A percentile compares a stretch with the other conserved stretches of the same genome.
Conservation (phyloP, 1,139 yeast genomes). For the Geotrichum restrictum region DNA sequence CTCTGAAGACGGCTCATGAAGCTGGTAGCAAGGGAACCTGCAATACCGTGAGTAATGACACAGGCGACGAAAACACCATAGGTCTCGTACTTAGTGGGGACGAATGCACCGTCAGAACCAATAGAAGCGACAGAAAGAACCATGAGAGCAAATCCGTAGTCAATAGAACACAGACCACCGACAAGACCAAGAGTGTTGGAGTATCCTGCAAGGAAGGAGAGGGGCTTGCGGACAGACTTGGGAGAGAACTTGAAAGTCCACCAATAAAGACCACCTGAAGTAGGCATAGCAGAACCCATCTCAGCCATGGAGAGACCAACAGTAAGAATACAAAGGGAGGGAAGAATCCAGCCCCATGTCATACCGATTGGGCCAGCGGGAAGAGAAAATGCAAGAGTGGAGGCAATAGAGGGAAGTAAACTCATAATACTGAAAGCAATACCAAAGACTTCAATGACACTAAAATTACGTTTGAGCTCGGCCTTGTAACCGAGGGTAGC, state of each 20-base stretch:
- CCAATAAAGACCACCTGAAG: conserved; percentile 59
- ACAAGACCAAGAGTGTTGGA: conserved; percentile 57
- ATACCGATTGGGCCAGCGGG: conserved; percentile 59
- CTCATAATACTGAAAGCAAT: conserved; percentile 70
- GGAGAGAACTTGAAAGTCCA: conserved; percentile 60
- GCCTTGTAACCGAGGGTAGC: conserved; percentile 62
- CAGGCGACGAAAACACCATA: conserved; percentile 58
- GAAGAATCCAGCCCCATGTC: conserved; percentile 63
- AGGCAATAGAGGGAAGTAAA: conserved; percentile 59
- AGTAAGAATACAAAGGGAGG: conserved; percentile 48
- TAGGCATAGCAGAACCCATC: conserved; percentile 62
- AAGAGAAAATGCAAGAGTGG: conserved; percentile 41
- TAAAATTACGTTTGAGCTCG: conserved; percentile 62
- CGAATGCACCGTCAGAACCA: conserved; percentile 43
- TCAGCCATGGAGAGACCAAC: conserved; percentile 58
- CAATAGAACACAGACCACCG: conserved; percentile 55
- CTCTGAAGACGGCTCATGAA: conserved; percentile 58
- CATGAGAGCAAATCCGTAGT: conserved; percentile 56
- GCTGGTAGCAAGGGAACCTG: conserved; percentile 51
- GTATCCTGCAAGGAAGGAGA: conserved; percentile 57
- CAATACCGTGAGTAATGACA: conserved; percentile 44
- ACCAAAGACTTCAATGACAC: conserved; percentile 55
- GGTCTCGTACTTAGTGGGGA: conserved; percentile 45
- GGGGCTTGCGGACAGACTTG: conserved; percentile 40
- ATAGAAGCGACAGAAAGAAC: conserved; percentile 53